Percentiles rank a stretch among this genome's conserved stretches.
phyloP scores from a whole-genome alignment of 2,329 filamentous ascomycete genomes.

The Monosporascus sp. region DNA sequence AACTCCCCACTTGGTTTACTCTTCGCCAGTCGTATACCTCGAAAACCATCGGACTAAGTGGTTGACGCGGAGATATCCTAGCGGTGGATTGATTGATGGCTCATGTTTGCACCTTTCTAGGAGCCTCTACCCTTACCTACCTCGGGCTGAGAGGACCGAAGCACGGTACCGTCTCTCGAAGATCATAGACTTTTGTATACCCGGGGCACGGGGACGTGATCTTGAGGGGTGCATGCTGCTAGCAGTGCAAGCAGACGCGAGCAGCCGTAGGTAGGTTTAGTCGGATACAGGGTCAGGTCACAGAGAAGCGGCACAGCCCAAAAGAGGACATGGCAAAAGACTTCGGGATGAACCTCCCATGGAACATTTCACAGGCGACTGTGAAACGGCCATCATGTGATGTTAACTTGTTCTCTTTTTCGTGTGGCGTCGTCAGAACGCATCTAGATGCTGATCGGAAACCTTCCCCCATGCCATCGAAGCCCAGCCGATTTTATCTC shows the following conservation, averaged over 20 bases:
- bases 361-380: slow-evolving; percentile 62
- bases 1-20: slow-evolving; percentile 50
- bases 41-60: slow-evolving; percentile 64
- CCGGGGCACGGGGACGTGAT: too few relatives aligned
- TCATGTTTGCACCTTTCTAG: neutral
- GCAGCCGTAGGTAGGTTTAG: neutral
- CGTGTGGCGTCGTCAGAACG: slow-evolving; percentile 21
- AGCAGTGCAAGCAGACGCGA: too few relatives aligned
- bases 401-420: slow-evolving; percentile 37
- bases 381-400: slow-evolving; percentile 72
- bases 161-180: too few relatives aligned
- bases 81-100: slow-evolving; percentile 41
- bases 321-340: slow-evolving; percentile 19
- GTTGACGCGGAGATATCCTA: slow-evolving; percentile 85
- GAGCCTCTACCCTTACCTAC: too few relatives aligned
- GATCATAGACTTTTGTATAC: too few relatives aligned
- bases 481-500: neutral
- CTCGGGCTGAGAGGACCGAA: too few relatives aligned
- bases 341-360: slow-evolving; percentile 73
- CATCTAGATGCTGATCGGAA: slow-evolving; percentile 26
- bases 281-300: slow-evolving; percentile 1
- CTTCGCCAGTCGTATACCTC: slow-evolving; percentile 94
- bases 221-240: neutral
- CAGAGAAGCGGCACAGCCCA: slow-evolving; percentile 4
- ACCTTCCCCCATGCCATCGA: neutral